Percentiles rank a stretch among this genome's conserved stretches.
Conservation (phyloP, 805 yeast species). For the Debaryomyces hansenii region DNA sequence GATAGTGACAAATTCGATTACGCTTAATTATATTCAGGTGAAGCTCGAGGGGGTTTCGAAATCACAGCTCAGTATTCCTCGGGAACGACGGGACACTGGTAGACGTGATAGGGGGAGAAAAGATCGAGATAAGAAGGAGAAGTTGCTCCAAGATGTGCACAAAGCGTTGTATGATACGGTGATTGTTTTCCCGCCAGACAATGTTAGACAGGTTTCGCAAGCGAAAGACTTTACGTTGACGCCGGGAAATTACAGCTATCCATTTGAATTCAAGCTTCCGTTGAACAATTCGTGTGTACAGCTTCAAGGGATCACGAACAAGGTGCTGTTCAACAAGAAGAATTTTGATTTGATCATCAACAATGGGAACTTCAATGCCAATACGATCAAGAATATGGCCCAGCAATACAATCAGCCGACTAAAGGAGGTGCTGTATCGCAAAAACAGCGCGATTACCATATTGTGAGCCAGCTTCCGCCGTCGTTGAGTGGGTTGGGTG, state of each 20-base stretch:
- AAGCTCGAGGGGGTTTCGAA: slow-evolving; percentile 51
- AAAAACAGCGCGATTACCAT: slow-evolving; percentile 19
- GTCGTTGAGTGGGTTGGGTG: slow-evolving; percentile 29
- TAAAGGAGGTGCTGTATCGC: neutral
- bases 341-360: slow-evolving; percentile 29
- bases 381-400: slow-evolving; percentile 18
- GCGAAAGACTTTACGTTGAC: slow-evolving; percentile 46
- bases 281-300: slow-evolving; percentile 41
- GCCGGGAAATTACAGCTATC: slow-evolving; percentile 52
- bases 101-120: slow-evolving; percentile 8
- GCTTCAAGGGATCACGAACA: slow-evolving; percentile 33
- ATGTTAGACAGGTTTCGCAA: slow-evolving; percentile 43
- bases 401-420: slow-evolving; percentile 7
- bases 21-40: slow-evolving; percentile 48
- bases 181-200: slow-evolving; percentile 54
- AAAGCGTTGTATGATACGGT: slow-evolving; percentile 48
- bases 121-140: slow-evolving; percentile 18
- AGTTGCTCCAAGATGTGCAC: slow-evolving; percentile 38
- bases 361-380: slow-evolving; percentile 29
- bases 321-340: slow-evolving; percentile 28
- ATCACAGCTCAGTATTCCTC: slow-evolving; percentile 34
- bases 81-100: slow-evolving; percentile 3
- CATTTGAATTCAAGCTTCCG: slow-evolving; percentile 49
- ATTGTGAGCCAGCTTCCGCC: slow-evolving; percentile 33
- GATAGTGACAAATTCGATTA: slow-evolving; percentile 39